Percentiles rank a stretch among this genome's conserved stretches.
phyloP scores from a whole-genome alignment of 208 protist genomes.

The Leishmania major region DNA sequence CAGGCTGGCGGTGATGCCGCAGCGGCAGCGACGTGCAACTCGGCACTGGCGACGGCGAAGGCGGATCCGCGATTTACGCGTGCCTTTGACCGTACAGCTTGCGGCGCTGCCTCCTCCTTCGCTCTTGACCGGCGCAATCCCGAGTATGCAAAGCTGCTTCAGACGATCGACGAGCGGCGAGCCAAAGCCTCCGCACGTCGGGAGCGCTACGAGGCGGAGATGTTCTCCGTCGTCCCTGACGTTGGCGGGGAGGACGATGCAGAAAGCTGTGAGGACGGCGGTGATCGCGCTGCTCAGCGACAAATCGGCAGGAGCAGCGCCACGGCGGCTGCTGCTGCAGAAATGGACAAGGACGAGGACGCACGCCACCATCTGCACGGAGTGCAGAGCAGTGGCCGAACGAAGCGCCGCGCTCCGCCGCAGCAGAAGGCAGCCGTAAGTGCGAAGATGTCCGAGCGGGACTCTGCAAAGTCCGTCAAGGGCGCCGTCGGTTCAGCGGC shows the following conservation, averaged over 20 bases:
- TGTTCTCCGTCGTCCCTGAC: slow-evolving; percentile 83
- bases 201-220: slow-evolving; percentile 70
- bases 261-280: neutral
- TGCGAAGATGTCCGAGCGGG: slow-evolving; percentile 15
- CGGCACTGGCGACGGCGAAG: slow-evolving; percentile 47
- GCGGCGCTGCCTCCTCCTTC: slow-evolving; percentile 51
- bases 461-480: slow-evolving; percentile 2
- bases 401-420: slow-evolving; percentile 9
- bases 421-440: slow-evolving; percentile 6
- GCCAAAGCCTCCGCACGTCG: slow-evolving; percentile 65
- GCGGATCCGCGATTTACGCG: slow-evolving; percentile 80
- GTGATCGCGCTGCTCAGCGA: neutral
- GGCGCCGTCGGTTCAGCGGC: neutral
- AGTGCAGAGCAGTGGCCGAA: slow-evolving; percentile 80
- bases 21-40: slow-evolving; percentile 1
- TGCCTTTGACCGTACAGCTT: slow-evolving; percentile 50
- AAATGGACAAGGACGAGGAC: slow-evolving; percentile 50
- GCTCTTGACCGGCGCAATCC: slow-evolving; percentile 77
- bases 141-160: slow-evolving; percentile 83
- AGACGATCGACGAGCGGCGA: slow-evolving; percentile 80
- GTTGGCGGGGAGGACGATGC: slow-evolving; percentile 18
- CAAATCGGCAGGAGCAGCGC: neutral
- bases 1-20: neutral
- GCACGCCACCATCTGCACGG: slow-evolving; percentile 63
- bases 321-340: neutral